Evolutionary conservation across 768 basidiomycete species (phyloP), one percentile per base, ranked within the genome.

Genomic region (Xanthoconium stramineum): DNA sequence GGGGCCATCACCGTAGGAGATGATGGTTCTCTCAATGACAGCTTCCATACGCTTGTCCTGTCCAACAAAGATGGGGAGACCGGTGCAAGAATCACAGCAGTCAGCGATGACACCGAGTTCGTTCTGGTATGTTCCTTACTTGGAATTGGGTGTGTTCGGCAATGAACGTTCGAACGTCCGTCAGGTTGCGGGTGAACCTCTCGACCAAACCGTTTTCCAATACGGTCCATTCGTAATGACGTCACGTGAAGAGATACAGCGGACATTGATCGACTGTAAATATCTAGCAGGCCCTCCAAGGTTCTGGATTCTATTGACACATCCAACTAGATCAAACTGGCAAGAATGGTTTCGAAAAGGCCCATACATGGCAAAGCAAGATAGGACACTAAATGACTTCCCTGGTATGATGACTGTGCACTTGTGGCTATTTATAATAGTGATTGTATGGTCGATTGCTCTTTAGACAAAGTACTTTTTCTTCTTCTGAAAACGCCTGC

Each of bases 201-300:
- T 98, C 6, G 83, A 94, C 58, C 94, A 98, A 70, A 80, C 83
- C 1, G 91, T 98, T 12, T 80, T 91, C 57, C 94, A 96, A 65
- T 86, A 92, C 60, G 90, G 89, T 5, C 90, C 91, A 8, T 91
- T 91, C 65, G 94, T 96, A 15, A 88, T 95, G 83, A 94, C 89
- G 11, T 83, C 80, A 3, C 77, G 78, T 28, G 82, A 87, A 58
- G 94, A 94, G 65, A 90, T 96, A 36, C 81, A 88, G 65, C 78
- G 88, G 68, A 91, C 95, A 1, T 72, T 98, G 57, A 64, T 81
- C 30, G 95, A 98, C 63, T 95, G 88, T 88, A 70, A 75, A 78
- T 69, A 33, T 29, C 44, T 45, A 8, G 29, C n/a, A 47, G 19
- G 29, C 40, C 11, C 19, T 47, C n/a, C 19, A n/a, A n/a, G 10